Evolutionary conservation across 768 basidiomycete genomes (phyloP), one percentile per base, ranked within the genome.

Genomic region (Pleurotus tuber-regium): DNA sequence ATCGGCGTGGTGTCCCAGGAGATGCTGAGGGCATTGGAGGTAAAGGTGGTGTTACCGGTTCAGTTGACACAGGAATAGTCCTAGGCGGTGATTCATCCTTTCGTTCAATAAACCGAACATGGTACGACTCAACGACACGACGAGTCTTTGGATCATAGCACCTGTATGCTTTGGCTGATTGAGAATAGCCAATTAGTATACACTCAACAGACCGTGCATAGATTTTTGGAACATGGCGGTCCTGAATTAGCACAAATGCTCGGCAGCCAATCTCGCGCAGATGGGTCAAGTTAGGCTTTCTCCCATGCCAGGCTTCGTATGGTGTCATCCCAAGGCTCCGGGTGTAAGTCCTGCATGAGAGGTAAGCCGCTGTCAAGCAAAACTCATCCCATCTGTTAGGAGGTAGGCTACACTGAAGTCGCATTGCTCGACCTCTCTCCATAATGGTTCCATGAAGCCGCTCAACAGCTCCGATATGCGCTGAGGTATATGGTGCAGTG

Each of bases 381-480:
- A 36, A 36, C 2, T 36, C 11, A 14, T 36, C 35, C 70, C 70
- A 72, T 0, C 61, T 50, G 30, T 62, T 59, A 2, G 56, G 33
- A 0, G 68, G 69, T 1, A 57, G 48, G 0, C 57, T 52, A 9
- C 59, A 57, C 10, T 60, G 61, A 16, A 63, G 47, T 0, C 56
- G 56, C 67, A 71, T 70, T 0, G 67, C 54, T 0, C 55, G 54
- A 4, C 61, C 63, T 36, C 66, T 62, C 7, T 58, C 59, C 50
- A 72, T 59, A 4, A 72, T 51, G 0, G 70, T 74, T 2, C 61
- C 54, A 46, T 76, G 71, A 30, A 67, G 46, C 0, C 67, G 61
- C 43, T 76, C 70, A 2, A 70, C 69, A 5, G 57, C 52, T 2
- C 74, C 68, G 44, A 67, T 74, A 8, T 72, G 66, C 1, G 63